Conservation (phyloP, 805 yeast species). For the Saturnispora galanensis region DNA sequence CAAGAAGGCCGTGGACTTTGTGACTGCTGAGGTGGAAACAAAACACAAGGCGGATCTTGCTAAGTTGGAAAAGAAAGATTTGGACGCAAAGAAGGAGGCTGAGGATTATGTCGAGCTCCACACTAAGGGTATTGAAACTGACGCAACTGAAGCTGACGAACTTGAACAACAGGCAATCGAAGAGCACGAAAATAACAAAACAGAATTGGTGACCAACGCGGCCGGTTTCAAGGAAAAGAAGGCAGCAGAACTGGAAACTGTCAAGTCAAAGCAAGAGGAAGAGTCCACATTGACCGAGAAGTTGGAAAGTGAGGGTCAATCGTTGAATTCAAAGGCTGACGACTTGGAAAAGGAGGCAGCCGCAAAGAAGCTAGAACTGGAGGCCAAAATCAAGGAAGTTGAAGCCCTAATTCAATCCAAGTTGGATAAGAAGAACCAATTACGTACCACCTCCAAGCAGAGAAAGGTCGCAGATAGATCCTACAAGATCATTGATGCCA, state of each 20-base stretch:
- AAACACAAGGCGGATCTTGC: conserved; percentile 19
- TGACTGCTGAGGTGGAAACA: conserved; percentile 26
- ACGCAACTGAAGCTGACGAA: conserved; percentile 34
- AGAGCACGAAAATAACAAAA: conserved; percentile 36
- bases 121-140: conserved; percentile 34
- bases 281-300: conserved; percentile 26
- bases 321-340: conserved; percentile 31
- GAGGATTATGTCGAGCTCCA: conserved; percentile 33
- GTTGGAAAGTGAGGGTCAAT: conserved; percentile 32
- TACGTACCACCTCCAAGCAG: conserved; percentile 20
- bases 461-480: conserved; percentile 35
- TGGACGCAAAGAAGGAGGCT: conserved; percentile 25
- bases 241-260: conserved; percentile 20
- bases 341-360: conserved; percentile 27
- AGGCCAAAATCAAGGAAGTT: conserved; percentile 19
- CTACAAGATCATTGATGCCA: conserved; percentile 25
- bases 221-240: conserved; percentile 33
- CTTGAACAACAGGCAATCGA: conserved; percentile 39
- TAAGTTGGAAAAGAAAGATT: conserved; percentile 18
- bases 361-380: conserved; percentile 32
- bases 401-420: conserved; percentile 36
- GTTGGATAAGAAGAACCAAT: conserved; percentile 28
- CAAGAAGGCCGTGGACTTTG: conserved; percentile 32
- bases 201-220: conserved; percentile 32
- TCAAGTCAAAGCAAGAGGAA: conserved; percentile 24